Conservation (phyloP, 2,329 filamentous ascomycete species). For the Fusarium solani-melongenae region DNA sequence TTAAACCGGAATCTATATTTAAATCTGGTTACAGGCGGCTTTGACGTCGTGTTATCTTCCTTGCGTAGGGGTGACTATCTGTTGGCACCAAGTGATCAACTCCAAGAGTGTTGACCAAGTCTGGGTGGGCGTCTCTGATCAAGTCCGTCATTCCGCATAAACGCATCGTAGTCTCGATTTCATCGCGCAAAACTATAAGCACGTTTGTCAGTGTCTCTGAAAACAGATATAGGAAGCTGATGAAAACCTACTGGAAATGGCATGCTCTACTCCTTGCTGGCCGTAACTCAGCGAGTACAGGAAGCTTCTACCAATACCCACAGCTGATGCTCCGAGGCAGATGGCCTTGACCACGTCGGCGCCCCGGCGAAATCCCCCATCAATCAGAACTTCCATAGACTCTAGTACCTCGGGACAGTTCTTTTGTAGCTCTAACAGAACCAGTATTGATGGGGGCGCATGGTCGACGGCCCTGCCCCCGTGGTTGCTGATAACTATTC, state of each 20-base stretch:
- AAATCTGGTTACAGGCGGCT: background rate
- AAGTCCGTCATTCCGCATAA: conserved; percentile 72
- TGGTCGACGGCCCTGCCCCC: conserved; percentile 69
- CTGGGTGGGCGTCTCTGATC: conserved; percentile 29
- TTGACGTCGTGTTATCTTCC: background rate
- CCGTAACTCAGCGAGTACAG: conserved; percentile 72
- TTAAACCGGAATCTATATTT: background rate
- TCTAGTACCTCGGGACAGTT: conserved; percentile 70
- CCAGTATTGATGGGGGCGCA: conserved; percentile 65
- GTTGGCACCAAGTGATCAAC: conserved; percentile 3
- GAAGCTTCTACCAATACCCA: conserved; percentile 71
- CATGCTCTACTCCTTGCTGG: conserved; percentile 63
- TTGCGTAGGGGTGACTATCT: conserved; percentile 3
- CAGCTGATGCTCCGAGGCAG: conserved; percentile 71
- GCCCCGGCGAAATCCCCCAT: conserved; percentile 73
- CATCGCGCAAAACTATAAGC: conserved; percentile 58
- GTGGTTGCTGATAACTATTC: conserved; percentile 77
- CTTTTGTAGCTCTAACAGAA: conserved; percentile 71
- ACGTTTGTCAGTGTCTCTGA: background rate
- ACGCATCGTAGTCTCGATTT: conserved; percentile 74
- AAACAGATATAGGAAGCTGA: background rate
- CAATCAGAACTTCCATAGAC: conserved; percentile 70
- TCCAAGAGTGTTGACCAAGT: conserved; percentile 2
- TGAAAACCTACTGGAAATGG: conserved; percentile 59
- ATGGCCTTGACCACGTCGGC: conserved; percentile 75